These are phyloP conservation scores for Colletotrichum lini DNA, from an alignment of 2,329 filamentous ascomycete genomes.

Conservation along the genomic window DNA sequence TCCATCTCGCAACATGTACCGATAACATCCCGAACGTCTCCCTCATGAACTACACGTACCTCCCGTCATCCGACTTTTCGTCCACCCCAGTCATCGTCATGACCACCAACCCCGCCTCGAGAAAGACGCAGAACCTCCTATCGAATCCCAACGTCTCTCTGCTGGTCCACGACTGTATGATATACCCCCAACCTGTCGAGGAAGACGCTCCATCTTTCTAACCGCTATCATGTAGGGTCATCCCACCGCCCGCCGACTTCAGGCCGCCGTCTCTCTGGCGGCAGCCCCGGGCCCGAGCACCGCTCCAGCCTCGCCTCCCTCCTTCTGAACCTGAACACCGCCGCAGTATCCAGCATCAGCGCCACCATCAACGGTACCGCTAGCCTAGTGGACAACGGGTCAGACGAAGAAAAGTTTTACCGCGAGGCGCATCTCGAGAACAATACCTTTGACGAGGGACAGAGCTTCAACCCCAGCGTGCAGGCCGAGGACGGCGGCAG, in stretches of 20 bases:
- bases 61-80: slow-evolving; percentile 81
- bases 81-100: slow-evolving; percentile 89
- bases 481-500: slow-evolving; percentile 66
- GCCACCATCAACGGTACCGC: slow-evolving; percentile 95
- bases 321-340: slow-evolving; percentile 91
- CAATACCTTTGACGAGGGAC: slow-evolving; percentile 84
- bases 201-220: slow-evolving; percentile 10
- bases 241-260: slow-evolving; percentile 90
- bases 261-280: slow-evolving; percentile 69
- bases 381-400: slow-evolving; percentile 78
- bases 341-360: slow-evolving; percentile 88
- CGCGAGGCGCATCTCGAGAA: slow-evolving; percentile 88
- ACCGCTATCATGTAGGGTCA: slow-evolving; percentile 70
- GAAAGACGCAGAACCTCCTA: slow-evolving; percentile 85
- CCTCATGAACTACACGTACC: slow-evolving; percentile 99
- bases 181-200: no score
- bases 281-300: slow-evolving; percentile 74
- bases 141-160: slow-evolving; percentile 90
- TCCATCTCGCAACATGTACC: slow-evolving; percentile 93
- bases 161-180: slow-evolving; percentile 89
- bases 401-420: slow-evolving; percentile 88
- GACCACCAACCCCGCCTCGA: slow-evolving; percentile 86
- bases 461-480: slow-evolving; percentile 49
- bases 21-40: slow-evolving; percentile 90
- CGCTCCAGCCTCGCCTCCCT: slow-evolving; percentile 85